Evolutionary conservation across 768 basidiomycete genomes (phyloP), one percentile per base, ranked within the genome.

Genomic region (Tephrocybe sp.): DNA sequence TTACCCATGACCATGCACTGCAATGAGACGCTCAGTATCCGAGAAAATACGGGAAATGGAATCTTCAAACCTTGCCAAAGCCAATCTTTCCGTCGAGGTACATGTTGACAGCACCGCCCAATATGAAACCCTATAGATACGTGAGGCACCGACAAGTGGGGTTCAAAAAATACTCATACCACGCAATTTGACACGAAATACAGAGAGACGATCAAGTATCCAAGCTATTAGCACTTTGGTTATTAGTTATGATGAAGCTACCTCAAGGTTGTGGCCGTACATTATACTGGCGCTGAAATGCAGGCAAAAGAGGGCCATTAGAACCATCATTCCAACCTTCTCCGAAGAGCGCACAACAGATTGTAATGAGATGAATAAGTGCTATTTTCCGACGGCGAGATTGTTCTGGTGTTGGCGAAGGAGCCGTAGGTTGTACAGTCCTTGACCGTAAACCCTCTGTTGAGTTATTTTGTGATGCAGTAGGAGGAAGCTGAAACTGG

Each of bases 201-300:
- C 16, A 81, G 44, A 0, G 80, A 79, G 11, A 84, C 79, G 7
- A 76, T 49, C 5, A 72, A 58, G 55, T 75, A 80, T 10, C 67
- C 64, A 19, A 78, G 65, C 73, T 79, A 24, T 13, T 3, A 15
- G 27, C 16, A 34, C 21, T 29, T n/a, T 16, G 27, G 33, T 40
- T n/a, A n/a, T n/a, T 27, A 21, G 13, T 4, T 18, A 21, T 1
- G 31, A 19, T 8, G 13, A n/a, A n/a, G n/a, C n/a, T 15, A 12
- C 10, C 12, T 1, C 15, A 40, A n/a, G 27, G 25, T 24, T n/a
- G 16, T 24, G 5, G 45, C 44, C 61, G 41, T 39, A 64, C 65
- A 31, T 61, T 47, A 36, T 63, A 67, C 23, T 55, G 49, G 10
- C 54, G 44, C 45, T 65, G 64, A n/a, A 65, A 61, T 2, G 45